These are phyloP conservation scores for Candida sithepensis DNA, from an alignment of 805 yeast species.

Conservation along the genomic window DNA sequence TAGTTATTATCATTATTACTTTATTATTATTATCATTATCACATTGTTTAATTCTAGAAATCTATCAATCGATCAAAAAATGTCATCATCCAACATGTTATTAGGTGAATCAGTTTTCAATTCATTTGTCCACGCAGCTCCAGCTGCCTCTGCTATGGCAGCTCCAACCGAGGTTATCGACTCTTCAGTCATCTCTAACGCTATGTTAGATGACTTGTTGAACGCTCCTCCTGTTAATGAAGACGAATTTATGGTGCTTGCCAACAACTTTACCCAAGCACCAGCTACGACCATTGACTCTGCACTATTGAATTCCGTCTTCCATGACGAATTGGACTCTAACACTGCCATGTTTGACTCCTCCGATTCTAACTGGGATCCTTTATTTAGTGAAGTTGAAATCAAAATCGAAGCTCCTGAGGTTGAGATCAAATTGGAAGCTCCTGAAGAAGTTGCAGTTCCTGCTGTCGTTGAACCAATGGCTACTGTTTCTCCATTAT, in stretches of 20 bases:
- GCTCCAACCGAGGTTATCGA: not conserved
- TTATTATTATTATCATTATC: constrained; percentile 1
- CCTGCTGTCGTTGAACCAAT: constrained; percentile 7
- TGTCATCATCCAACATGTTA: constrained; percentile 22
- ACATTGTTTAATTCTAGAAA: constrained; percentile 4
- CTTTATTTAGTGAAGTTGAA: constrained; percentile 40
- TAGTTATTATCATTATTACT: too few species aligned
- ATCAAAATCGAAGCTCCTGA: not conserved
- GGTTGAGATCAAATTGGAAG: not conserved
- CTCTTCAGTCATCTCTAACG: constrained; percentile 3
- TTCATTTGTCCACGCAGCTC: constrained; percentile 15
- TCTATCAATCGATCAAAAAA: constrained; percentile 6
- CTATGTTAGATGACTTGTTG: constrained; percentile 3
- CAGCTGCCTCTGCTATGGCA: not conserved
- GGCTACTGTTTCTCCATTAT: not conserved
- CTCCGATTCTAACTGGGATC: constrained; percentile 47
- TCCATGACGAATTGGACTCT: constrained; percentile 28
- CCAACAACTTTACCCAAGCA: constrained; percentile 18
- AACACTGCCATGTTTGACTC: constrained; percentile 63
- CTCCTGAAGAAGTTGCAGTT: not conserved
- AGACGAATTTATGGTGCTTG: not conserved
- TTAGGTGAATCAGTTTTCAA: constrained; percentile 34
- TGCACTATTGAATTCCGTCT: constrained; percentile 49
- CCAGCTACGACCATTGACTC: constrained; percentile 57
- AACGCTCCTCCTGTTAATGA: not conserved